Conservation (phyloP, 148 eudicot species). For the Drosera capensis region DNA sequence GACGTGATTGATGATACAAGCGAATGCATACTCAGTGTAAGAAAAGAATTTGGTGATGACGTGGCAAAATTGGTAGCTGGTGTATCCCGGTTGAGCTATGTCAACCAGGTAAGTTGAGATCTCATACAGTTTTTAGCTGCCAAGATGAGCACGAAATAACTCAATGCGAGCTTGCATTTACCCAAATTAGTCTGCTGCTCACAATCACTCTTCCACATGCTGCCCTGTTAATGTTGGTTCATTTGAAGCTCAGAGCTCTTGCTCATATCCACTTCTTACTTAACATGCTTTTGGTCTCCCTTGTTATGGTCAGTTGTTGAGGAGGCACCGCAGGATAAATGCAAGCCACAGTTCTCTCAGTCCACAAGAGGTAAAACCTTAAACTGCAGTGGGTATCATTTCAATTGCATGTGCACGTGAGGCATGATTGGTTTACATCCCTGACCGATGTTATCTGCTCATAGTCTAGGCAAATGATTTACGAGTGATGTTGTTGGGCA, state of each 20-base stretch:
- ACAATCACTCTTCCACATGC: no score
- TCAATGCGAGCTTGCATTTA: no score
- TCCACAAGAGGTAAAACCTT: conserved; percentile 46
- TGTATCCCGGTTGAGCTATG: conserved; percentile 82
- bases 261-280: neutral
- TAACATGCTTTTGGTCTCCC: conserved; percentile 6
- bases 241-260: no score
- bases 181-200: neutral
- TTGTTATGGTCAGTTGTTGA: conserved; percentile 42
- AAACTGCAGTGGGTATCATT: no score
- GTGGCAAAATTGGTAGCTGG: conserved; percentile 81
- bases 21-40: conserved; percentile 38
- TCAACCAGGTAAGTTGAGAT: conserved; percentile 62
- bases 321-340: conserved; percentile 75
- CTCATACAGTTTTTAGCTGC: neutral
- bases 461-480: conserved; percentile 57
- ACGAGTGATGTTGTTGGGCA: conserved; percentile 90
- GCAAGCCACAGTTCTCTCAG: conserved; percentile 40
- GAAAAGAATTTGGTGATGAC: conserved; percentile 59
- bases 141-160: neutral
- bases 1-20: conserved; percentile 87
- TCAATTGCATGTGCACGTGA: no score
- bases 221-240: no score
- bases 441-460: conserved; percentile 8
- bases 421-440: neutral